Base-by-base conservation (phyloP, 352 stramenopile genomes). In the Lagenidium sp. region DNA sequence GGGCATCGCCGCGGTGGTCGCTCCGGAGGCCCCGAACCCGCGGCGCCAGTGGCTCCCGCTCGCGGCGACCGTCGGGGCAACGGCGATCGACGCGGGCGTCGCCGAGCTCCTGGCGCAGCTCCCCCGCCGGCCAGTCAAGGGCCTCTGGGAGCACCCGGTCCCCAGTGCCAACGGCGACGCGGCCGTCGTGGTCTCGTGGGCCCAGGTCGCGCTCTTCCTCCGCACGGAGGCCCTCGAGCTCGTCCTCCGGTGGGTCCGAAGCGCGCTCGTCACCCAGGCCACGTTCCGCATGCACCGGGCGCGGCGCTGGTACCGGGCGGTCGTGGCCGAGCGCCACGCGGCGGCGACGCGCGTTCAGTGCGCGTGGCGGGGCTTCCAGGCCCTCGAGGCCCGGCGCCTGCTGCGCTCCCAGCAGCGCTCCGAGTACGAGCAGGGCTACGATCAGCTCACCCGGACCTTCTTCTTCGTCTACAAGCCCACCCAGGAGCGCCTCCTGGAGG, bases 381-480 rank as follows among this genome's bases (percentile, higher is more conserved):
- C 68, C 12, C 48, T 64, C 4, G 66, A 72, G 38, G 6, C 48
- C 12, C 54, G 55, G 18, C 53, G 60, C 1, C 44, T 79, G 12
- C 57, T 86, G 15, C 49, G 68, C 21, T 76, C 62, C 42, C 74
- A 93, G 57, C 74, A 80, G 44, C 57, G 57, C 20, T 80, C 75
- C 8, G 55, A 66, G 37, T 93, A 86, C 43, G 75, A 89, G 25
- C 71, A 90, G 53, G 55, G 65, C 18, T 66, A 66, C 31, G 77
- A 87, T 41, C 62, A 68, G 38, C 44, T 54, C 30, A 77, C 65
- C 5, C 48, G 62, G 44, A 61, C 48, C 7, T 82, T 86, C 32
- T 89, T 61, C 53, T 86, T 70, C 25, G 55, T 87, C 7, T 85
- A 89, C 51, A 62, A 25, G 0, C 80, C 75, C 20, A 90, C 74